A percentile compares a stretch with the other conserved stretches of the same genome.
Evolutionary conservation across 1,284 basidiomycete genomes (phyloP).

Genomic region (Caloboletus firmus): DNA sequence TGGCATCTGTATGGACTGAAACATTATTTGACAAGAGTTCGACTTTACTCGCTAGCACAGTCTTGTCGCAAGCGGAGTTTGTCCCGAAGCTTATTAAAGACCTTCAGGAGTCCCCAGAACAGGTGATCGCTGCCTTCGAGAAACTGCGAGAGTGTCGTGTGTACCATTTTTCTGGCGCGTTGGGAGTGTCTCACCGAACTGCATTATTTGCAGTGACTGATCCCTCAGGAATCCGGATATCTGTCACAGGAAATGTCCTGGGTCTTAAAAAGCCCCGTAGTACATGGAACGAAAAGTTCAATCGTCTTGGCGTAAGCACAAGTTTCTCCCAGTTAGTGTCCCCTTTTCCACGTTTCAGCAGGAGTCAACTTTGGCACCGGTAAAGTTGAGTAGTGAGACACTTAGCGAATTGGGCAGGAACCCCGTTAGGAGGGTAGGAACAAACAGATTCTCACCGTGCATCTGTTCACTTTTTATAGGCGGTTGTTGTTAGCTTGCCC

Average conservation of each 20-base stretch:
- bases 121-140: conserved; percentile 73
- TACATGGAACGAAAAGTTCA: conserved; percentile 73
- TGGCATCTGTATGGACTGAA: conserved; percentile 71
- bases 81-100: conserved; percentile 75
- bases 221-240: conserved; percentile 82
- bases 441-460: neutral
- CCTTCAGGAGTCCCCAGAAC: conserved; percentile 74
- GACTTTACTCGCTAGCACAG: conserved; percentile 68
- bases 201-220: conserved; percentile 59
- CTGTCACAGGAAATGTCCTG: conserved; percentile 85
- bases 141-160: conserved; percentile 67
- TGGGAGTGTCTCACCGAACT: neutral
- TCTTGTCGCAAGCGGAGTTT: conserved; percentile 78
- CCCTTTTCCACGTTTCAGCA: conserved; percentile 30
- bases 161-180: conserved; percentile 32
- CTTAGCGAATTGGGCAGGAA: conserved; percentile 75
- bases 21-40: conserved; percentile 74
- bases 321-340: neutral
- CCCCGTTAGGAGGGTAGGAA: conserved; percentile 68
- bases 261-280: conserved; percentile 70
- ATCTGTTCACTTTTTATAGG: conserved; percentile 44
- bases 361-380: conserved; percentile 59
- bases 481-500: conserved; percentile 83
- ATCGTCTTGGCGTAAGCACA: conserved; percentile 48
- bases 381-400: conserved; percentile 69